Base-by-base conservation (phyloP, 352 stramenopile genomes). In the Phytophthora idaei region DNA sequence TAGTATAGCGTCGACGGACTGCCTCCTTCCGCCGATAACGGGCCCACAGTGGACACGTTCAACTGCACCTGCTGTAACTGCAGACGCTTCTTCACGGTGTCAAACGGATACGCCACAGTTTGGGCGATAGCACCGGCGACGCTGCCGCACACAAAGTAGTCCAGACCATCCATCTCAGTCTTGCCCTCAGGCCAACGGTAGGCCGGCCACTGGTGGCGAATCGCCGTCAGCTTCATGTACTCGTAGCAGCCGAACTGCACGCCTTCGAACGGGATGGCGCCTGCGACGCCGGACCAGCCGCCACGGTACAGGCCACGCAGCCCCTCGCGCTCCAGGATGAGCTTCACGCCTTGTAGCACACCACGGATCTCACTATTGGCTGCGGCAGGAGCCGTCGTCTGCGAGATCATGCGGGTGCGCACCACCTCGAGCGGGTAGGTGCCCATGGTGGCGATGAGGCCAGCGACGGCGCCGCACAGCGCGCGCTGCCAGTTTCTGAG, bases 161-260 rank as follows among this genome's bases (percentile, higher is more conserved):
- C 85, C 15, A 91, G 21, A 3, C 75, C 82, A 49, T 92, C 77
- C 45, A 92, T 86, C 61, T 91, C 80, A 2, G 54, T 69, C 73
- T 92, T 92, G 56, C 77, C 73, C 46, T 85, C 77, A 7, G 80
- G 74, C 85, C 85, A 91, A 8, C 83, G 83, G 42, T 74, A 90
- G 12, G 74, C 64, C 8, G 81, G 83, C 80, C 80, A 92, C 28
- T 83, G 81, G 15, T 81, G 47, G 32, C 63, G 59, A 57, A 77
- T 68, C 1, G 70, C 67, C n/a, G 73, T 77, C 49, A 71, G 52
- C 68, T 93, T 95, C 57, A 92, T 66, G 59, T 86, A 92, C 68
- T 92, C 87, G 66, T 93, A 95, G 69, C 84, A 92, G 27, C 81
- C 85, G 52, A 95, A 95, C 74, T 95, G 85, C 52, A 90, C 79